Conservation (phyloP, 2,329 filamentous ascomycete genomes). For the Colletotrichum sp. region DNA sequence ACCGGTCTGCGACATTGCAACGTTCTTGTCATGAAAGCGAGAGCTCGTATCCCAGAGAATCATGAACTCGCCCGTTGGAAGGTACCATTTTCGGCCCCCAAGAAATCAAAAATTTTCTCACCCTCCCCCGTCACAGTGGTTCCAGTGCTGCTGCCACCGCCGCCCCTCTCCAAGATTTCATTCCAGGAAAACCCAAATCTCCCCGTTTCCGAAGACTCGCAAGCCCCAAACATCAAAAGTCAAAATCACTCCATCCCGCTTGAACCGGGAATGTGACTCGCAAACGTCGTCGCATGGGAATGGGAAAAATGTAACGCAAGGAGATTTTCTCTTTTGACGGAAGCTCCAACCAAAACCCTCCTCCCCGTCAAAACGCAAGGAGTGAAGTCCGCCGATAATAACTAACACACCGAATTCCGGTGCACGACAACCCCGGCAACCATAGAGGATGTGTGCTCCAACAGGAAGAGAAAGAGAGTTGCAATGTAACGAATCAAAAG, state of each 20-base stretch:
- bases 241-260: conserved; percentile 3
- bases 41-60: background rate
- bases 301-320: background rate
- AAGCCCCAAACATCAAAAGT: conserved; percentile 3
- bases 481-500: background rate
- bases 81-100: background rate
- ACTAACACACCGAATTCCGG: background rate
- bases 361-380: background rate
- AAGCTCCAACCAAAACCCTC: background rate
- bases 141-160: background rate
- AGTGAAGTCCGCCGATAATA: background rate
- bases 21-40: background rate
- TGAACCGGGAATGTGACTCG: conserved; percentile 13
- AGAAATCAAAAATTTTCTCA: background rate
- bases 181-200: background rate
- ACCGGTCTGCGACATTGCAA: background rate
- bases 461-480: background rate
- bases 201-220: background rate
- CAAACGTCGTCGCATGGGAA: background rate
- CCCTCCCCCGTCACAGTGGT: background rate
- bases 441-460: background rate
- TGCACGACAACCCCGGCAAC: background rate
- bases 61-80: background rate
- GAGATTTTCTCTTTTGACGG: background rate
- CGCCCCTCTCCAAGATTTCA: background rate